Evolutionary conservation across 371 early-diverging fungal species (phyloP), one percentile per base, ranked within the genome.

Genomic region (Lichtheimia ornata): DNA sequence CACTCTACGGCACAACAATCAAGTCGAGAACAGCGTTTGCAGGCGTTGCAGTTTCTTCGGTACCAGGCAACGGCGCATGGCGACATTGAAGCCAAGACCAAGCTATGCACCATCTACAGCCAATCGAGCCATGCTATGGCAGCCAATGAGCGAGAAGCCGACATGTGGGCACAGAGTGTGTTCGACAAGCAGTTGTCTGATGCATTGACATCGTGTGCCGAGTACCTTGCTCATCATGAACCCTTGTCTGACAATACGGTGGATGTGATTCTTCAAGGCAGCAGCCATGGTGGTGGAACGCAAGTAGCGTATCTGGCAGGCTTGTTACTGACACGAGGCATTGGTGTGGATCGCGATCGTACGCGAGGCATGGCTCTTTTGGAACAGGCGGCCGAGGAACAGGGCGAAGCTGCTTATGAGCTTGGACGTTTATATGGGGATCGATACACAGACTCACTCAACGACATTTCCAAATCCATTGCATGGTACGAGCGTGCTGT

Each of bases 71-170:
- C 63, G 0, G 53, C 44, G 5, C 56, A 70, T 14, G 56, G 58
- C 9, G 73, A 78, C 52, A 67, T 70, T 5, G 79, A 78, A 50
- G 79, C 75, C 12, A 78, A 78, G 47, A 75, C 72, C 13, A 78
- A 78, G 50, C 44, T 78, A 11, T 74, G 79, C 53, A 69, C 70
- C 11, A 53, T 78, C 20, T 78, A 67, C 40, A 45, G 50, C 2
- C 65, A 66, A 7, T 50, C 58, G 45, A 54, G 45, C 28, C 17
- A 42, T 50, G 44, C 15, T 5, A 27, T 24, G 42, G 56, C 13
- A 60, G 57, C 12, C 40, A 50, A 63, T 51, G 63, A 47, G 7
- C 42, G 72, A 62, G 78, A 79, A 68, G 59, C 73, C 0, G 53
- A 54, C n/a, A 35, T 79, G 28, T 79, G 80, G 80, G 68, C 80